Conservation (phyloP, 176 grass and related monocot species). For the barley (Hordeum vulgare) region MorexV3_pseudomolecules_assembly NC_058519.1:607318493-607318992, state of each 20-base stretch:
- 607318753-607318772: too few relatives aligned
- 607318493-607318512: neutral
- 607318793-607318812: neutral
- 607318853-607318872: too few relatives aligned
- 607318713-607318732: neutral
- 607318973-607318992: neutral
- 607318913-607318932: neutral
- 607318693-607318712: neutral
- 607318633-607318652: neutral
- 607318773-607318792: neutral
- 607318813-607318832: neutral
- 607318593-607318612: neutral
- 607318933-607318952: too few relatives aligned
- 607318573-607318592: neutral
- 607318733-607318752: neutral
- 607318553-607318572: neutral
- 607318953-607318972: neutral
- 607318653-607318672: neutral
- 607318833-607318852: neutral
- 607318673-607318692: neutral
- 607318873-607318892: neutral
- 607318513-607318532: too few relatives aligned
- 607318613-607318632: neutral
- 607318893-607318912: neutral
- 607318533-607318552: constrained; percentile 30